Conservation (phyloP, 805 yeast genomes). For the Yarrowia alimentaria region DNA sequence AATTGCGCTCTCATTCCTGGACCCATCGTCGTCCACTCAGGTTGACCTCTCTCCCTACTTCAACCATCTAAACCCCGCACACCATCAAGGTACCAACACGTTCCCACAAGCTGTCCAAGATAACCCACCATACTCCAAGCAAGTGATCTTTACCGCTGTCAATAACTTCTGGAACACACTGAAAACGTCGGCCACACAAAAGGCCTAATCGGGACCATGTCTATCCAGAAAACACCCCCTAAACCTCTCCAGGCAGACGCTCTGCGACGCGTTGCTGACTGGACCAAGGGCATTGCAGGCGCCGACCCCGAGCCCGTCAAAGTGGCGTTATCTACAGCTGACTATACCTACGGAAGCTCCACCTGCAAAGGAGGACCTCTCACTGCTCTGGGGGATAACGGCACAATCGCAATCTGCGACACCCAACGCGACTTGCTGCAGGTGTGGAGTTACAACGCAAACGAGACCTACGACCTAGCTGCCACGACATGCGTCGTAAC, state of each 20-base stretch:
- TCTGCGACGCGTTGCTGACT: slow-evolving; percentile 16
- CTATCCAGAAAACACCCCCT: slow-evolving; percentile 24
- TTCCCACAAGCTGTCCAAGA: no score
- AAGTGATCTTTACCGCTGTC: no score
- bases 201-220: no score
- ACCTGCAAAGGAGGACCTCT: slow-evolving; percentile 5
- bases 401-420: neutral
- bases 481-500: slow-evolving; percentile 2
- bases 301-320: slow-evolving; percentile 48
- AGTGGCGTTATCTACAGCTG: slow-evolving; percentile 48
- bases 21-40: no score
- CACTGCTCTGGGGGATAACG: neutral
- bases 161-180: no score
- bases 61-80: neutral
- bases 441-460: neutral
- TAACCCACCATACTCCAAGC: no score
- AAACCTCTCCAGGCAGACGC: slow-evolving; percentile 7
- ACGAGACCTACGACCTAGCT: neutral
- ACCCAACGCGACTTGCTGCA: slow-evolving; percentile 8
- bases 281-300: slow-evolving; percentile 49
- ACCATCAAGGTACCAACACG: no score
- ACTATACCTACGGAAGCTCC: slow-evolving; percentile 40
- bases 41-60: no score
- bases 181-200: no score
- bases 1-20: no score